Evolutionary conservation across 768 basidiomycete species (phyloP), one percentile per base, ranked within the genome.

Genomic region (Amanita fuliginea): DNA sequence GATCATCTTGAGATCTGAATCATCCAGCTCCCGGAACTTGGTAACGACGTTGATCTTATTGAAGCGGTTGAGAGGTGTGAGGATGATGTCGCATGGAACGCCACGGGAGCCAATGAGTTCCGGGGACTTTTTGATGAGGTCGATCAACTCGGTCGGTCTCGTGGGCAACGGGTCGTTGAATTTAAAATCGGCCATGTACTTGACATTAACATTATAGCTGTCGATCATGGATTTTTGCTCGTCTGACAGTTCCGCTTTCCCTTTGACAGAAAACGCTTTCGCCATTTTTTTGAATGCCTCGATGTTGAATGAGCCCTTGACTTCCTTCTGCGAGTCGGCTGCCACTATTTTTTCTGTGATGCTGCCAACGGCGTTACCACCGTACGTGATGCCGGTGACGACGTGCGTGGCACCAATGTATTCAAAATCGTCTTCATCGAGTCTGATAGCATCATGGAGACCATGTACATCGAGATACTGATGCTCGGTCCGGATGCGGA

Each of bases 351-450:
- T 46, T 18, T 46, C 44, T 3, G 44, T 46, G 44, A 46, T 33
- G 21, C 22, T 46, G n/a, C 44, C 44, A 33, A 46, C 19, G 10
- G 44, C 32, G 19, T 46, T 46, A 3, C 44, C 44, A 22, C 44
- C 44, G 21, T 46, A 46, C 9, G 44, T 46, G 32, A 46, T 46
- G 16, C 44, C 44, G 19, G 44, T 46, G 22, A 46, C 33, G n/a
- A 46, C 44, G 11, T 46, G 44, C 2, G 44, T 46, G 44, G 44
- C 44, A 24, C 44, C 32, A n/a, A 35, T 35, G 34, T 30, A 46
- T n/a, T 46, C 32, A 26, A 46, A 34, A 19, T 46, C 44, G 6
- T 46, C 44, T n/a, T 33, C 44, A n/a, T 35, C 34, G 18, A 46
- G 34, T n/a, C 44, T 46, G 16, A 46, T 33, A 18, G 18, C 33